These are phyloP conservation scores for Crotalaria pallida DNA, from an alignment of 306 rosid genomes.

Conservation along the genomic window DNA sequence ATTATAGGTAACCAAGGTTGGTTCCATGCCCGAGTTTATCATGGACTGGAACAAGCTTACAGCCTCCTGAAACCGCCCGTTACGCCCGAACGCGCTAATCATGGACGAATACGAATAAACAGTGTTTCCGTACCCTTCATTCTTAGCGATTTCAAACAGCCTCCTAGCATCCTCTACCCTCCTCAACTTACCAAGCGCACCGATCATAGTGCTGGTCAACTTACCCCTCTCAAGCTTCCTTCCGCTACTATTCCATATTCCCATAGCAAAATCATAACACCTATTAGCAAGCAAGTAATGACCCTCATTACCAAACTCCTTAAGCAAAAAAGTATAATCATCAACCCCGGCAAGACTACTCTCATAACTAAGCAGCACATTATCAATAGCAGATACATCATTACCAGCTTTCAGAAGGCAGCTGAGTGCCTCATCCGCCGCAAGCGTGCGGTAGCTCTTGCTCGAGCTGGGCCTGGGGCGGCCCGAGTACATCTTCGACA, in stretches of 20 bases:
- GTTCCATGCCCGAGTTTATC: constrained; percentile 60
- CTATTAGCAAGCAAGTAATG: constrained; percentile 45
- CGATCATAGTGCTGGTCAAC: constrained; percentile 74
- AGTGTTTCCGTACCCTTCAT: constrained; percentile 74
- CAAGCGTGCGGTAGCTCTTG: constrained; percentile 37
- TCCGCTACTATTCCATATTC: constrained; percentile 45
- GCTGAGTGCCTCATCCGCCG: constrained; percentile 68
- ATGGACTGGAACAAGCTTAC: constrained; percentile 50
- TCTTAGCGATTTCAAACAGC: constrained; percentile 52
- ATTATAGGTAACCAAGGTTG: constrained; percentile 84
- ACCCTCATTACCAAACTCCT: constrained; percentile 69
- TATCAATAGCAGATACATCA: constrained; percentile 38
- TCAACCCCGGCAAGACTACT: constrained; percentile 52
- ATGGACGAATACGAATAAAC: constrained; percentile 71
- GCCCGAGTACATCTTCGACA: constrained; percentile 73
- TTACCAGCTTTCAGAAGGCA: constrained; percentile 44
- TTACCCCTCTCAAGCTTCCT: constrained; percentile 57
- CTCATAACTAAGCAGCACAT: constrained; percentile 46
- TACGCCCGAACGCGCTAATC: constrained; percentile 80
- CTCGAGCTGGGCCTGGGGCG: constrained; percentile 49
- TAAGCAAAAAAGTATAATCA: constrained; percentile 61
- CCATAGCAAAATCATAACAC: constrained; percentile 67
- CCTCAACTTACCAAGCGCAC: constrained; percentile 81
- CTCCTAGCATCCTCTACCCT: constrained; percentile 57
- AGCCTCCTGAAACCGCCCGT: constrained; percentile 55